These are phyloP conservation scores for Fraxinus excelsior DNA, from an alignment of 257 asterid species.

Conservation along the genomic window DNA sequence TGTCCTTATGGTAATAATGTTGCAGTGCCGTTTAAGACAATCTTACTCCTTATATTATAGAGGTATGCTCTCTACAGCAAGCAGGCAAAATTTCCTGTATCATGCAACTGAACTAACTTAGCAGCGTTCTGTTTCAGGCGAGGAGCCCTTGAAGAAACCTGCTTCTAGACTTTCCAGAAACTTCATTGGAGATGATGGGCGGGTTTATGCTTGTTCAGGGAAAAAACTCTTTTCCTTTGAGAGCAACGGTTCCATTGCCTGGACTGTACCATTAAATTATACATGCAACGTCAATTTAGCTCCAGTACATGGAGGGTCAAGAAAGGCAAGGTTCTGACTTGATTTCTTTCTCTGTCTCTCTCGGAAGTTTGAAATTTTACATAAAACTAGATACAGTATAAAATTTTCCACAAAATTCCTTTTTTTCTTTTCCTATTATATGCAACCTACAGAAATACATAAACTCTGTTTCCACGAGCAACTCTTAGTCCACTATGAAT, in stretches of 20 bases:
- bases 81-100: background rate
- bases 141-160: slow-evolving; percentile 37
- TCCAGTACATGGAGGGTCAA: slow-evolving; percentile 77
- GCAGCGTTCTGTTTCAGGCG: slow-evolving; percentile 36
- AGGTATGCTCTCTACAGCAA: background rate
- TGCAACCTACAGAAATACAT: background rate
- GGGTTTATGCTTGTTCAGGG: slow-evolving; percentile 64
- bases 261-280: slow-evolving; percentile 60
- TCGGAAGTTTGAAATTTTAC: background rate
- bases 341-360: background rate
- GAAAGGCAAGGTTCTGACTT: slow-evolving; percentile 49
- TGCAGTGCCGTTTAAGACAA: background rate
- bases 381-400: background rate
- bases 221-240: slow-evolving; percentile 65
- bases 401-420: background rate
- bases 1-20: background rate
- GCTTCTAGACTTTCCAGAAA: slow-evolving; percentile 49
- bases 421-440: background rate
- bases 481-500: background rate
- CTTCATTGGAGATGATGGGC: slow-evolving; percentile 77
- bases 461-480: background rate
- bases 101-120: background rate
- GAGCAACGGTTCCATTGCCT: slow-evolving; percentile 73
- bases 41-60: background rate
- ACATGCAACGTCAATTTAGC: slow-evolving; percentile 57